Conservation (phyloP, 2,329 filamentous ascomycete species). For the Aspergillus pseudotamarii region DNA sequence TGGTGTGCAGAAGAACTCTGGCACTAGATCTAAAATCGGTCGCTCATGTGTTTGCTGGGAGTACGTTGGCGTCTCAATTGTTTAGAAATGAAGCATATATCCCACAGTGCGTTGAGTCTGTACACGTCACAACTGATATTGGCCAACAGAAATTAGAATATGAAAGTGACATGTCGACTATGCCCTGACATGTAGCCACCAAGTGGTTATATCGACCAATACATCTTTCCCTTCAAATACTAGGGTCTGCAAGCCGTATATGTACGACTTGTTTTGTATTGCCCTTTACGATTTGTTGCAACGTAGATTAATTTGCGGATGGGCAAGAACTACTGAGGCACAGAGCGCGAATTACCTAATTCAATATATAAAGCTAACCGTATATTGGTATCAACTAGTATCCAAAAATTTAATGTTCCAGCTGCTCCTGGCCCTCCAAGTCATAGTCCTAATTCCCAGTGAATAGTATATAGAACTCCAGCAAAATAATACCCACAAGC, state of each 20-base stretch:
- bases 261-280: background rate
- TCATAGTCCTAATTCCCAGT: too few relatives aligned
- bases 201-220: background rate
- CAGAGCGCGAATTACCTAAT: background rate
- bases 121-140: background rate
- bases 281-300: background rate
- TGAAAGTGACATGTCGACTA: background rate
- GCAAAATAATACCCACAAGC: background rate
- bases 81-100: slow-evolving; percentile 15
- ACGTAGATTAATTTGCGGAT: too few relatives aligned
- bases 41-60: slow-evolving; percentile 43
- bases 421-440: background rate
- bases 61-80: slow-evolving; percentile 33
- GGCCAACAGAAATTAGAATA: background rate
- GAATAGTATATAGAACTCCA: background rate
- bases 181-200: background rate
- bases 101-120: background rate
- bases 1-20: slow-evolving; percentile 5
- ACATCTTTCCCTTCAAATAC: background rate
- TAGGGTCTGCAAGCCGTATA: background rate
- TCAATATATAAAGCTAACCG: background rate
- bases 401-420: background rate
- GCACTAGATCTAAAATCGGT: background rate
- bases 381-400: background rate
- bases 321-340: background rate